Evolutionary conservation across 192 early-diverging fungal species (phyloP), one percentile per base, ranked within the genome.

Genomic region (Coemansia sp.): DNA sequence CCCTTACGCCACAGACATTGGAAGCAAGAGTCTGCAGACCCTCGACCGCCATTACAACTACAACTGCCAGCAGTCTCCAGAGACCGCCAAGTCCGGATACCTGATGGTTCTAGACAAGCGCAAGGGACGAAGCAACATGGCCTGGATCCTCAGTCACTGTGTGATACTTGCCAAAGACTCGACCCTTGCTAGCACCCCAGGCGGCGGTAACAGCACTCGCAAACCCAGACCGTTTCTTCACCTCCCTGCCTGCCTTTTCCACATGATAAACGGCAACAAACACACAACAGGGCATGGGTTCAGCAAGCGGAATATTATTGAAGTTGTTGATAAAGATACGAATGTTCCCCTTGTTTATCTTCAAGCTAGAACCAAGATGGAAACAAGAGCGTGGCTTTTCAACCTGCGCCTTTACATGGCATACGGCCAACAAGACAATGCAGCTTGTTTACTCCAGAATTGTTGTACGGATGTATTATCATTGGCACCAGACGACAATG

Each of bases 321-420:
- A 76, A 47, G 62, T 76, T 13, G 52, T 59, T 41, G 61, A 76
- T 41, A 37, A 11, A 5, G 40, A 21, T 0, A 63, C 48, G 3
- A 42, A 46, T 13, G 59, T 58, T 8, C 65, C 62, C 19, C 51
- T 71, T 51, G 65, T 70, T 15, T 70, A 63, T 41, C 60, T 71
- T 41, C 74, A 70, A n/a, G 74, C 74, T 0, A 46, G 58, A 6
- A 59, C 68, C 55, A 66, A 47, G 45, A 54, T 52, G 5, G 74
- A 76, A 47, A 76, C 74, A 47, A 48, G 60, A 22, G 74, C 74
- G 45, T 76, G 74, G 74, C 63, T 76, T 48, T 49, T 71, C 12
- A 68, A 70, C 22, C 42, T 76, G 68, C 74, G 69, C 41, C 18
- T 41, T 59, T 22, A 41, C n/a, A 26, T 15, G 26, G 51, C 51